phyloP scores from a whole-genome alignment of 495 filamentous ascomycete genomes.

The Tuber borchii region DNA sequence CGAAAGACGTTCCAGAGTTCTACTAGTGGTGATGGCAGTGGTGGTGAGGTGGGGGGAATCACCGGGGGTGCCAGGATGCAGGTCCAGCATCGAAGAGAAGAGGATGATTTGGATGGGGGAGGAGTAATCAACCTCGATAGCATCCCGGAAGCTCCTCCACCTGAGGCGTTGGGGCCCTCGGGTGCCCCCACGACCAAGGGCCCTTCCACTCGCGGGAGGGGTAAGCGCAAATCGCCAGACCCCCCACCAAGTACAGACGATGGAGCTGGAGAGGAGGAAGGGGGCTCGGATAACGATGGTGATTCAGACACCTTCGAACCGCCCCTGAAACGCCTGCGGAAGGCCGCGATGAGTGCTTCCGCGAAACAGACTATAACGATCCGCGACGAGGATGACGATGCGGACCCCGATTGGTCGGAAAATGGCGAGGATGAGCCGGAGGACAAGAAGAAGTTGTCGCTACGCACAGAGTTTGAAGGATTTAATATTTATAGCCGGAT shows the following conservation, averaged over 20 bases:
- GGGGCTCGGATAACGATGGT: constrained; percentile 16
- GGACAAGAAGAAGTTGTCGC: constrained; percentile 80
- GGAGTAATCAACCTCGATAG: constrained; percentile 44
- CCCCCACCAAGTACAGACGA: constrained; percentile 9
- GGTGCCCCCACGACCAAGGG: not conserved
- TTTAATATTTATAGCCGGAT: constrained; percentile 91
- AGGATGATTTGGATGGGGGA: constrained; percentile 46
- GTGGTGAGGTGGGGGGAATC: constrained; percentile 45
- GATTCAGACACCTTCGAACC: constrained; percentile 36
- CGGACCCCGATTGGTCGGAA: constrained; percentile 14
- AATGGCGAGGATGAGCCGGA: constrained; percentile 47
- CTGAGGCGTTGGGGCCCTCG: not conserved
- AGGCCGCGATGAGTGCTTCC: constrained; percentile 33
- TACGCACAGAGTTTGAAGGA: constrained; percentile 84
- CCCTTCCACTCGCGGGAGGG: constrained; percentile 9
- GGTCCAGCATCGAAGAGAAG: constrained; percentile 45
- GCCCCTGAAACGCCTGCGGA: constrained; percentile 48
- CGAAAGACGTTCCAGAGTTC: constrained; percentile 61
- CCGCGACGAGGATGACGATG: constrained; percentile 31
- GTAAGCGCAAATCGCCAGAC: constrained; percentile 18
- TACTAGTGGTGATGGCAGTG: constrained; percentile 21
- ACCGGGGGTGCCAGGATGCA: constrained; percentile 49
- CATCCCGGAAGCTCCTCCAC: constrained; percentile 15
- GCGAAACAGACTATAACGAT: constrained; percentile 11
- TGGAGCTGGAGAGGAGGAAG: constrained; percentile 36